Evolutionary conservation across 495 filamentous ascomycete species (phyloP), one percentile per base, ranked within the genome.

Genomic region (Penicillium cinerascens): DNA sequence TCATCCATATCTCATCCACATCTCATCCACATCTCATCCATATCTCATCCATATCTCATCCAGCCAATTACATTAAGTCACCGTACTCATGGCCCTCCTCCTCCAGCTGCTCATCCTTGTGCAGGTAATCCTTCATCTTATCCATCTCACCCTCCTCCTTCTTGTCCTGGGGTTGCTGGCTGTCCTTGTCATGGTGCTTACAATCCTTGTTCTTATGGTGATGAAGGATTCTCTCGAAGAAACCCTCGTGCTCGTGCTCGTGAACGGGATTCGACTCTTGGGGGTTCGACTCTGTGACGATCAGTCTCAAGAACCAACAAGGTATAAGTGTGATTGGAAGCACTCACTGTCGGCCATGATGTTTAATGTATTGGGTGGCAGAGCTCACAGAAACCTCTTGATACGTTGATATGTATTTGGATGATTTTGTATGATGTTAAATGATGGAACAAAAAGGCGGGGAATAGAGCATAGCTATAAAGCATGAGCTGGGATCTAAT

Each of bases 201-300:
- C 22, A 40, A n/a, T 43, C 42, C 29, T 43, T 48, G 29, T 35
- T 54, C 0, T 53, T 4, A 16, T 56, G 54, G 18, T 39, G 54
- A 33, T 56, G 54, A 13, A 56, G 38, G 13, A 56, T 51, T 33
- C 54, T 42, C 21, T 56, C 54, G 39, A 56, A 56, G 37, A 56
- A 56, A 39, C 54, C 46, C 29, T 56, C 54, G 22, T 56, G 43
- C n/a, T 56, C 54, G 29, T 56, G 38, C n/a, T 40, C 29, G 11
- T 35, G 33, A 15, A 20, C 25, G n/a, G 51, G 23, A 11, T 44
- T 44, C 16, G 37, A 20, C 40, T 56, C 54, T 56, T n/a, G n/a
- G n/a, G 51, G 23, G 7, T 44, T 44, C 16, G 37, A 20, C 40
- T 56, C 54, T 56, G 38, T 6, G 17, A 18, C 10, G 3, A 13